Percentiles rank a stretch among this genome's conserved stretches.
phyloP scores from a whole-genome alignment of 352 stramenopile genomes.

The Phytophthora foliorum region DNA sequence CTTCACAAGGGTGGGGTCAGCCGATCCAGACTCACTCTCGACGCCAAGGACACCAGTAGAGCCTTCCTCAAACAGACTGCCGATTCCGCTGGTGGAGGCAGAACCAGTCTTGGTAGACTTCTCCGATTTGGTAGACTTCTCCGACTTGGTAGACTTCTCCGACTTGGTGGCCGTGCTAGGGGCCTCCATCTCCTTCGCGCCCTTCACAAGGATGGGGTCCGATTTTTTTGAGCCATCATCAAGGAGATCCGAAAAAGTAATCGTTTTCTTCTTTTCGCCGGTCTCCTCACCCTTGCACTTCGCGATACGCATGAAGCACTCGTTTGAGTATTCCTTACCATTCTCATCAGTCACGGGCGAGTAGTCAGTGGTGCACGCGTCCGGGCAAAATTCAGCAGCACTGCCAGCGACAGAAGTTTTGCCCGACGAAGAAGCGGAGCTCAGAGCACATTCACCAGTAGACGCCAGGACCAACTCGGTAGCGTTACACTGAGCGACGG shows the following conservation, averaged over 20 bases:
- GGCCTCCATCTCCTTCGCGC: slow-evolving; percentile 4
- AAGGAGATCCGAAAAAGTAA: slow-evolving; percentile 17
- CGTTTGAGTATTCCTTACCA: slow-evolving; percentile 25
- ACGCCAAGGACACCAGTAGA: background rate
- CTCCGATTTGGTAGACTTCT: slow-evolving; percentile 7
- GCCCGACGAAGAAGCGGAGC: slow-evolving; percentile 4
- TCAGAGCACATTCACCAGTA: slow-evolving; percentile 31
- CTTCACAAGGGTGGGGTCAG: slow-evolving; percentile 7
- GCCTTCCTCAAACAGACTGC: background rate
- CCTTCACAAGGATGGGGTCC: slow-evolving; percentile 11
- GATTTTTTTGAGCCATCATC: background rate
- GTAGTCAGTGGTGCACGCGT: slow-evolving; percentile 30
- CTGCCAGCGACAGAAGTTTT: slow-evolving; percentile 13
- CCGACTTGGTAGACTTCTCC: slow-evolving; percentile 5
- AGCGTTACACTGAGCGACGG: slow-evolving; percentile 31
- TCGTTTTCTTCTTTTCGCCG: slow-evolving; percentile 24
- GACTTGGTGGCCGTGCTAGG: slow-evolving; percentile 5
- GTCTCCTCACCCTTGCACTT: slow-evolving; percentile 31
- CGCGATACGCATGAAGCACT: slow-evolving; percentile 24
- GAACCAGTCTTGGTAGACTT: slow-evolving; percentile 4
- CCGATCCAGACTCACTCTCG: slow-evolving; percentile 2
- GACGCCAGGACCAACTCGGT: slow-evolving; percentile 20
- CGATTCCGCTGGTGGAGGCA: background rate
- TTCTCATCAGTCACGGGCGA: slow-evolving; percentile 29
- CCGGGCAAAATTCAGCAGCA: slow-evolving; percentile 11